Evolutionary conservation across 768 basidiomycete genomes (phyloP), one percentile per base, ranked within the genome.

Genomic region (Strobilomyces confusus): DNA sequence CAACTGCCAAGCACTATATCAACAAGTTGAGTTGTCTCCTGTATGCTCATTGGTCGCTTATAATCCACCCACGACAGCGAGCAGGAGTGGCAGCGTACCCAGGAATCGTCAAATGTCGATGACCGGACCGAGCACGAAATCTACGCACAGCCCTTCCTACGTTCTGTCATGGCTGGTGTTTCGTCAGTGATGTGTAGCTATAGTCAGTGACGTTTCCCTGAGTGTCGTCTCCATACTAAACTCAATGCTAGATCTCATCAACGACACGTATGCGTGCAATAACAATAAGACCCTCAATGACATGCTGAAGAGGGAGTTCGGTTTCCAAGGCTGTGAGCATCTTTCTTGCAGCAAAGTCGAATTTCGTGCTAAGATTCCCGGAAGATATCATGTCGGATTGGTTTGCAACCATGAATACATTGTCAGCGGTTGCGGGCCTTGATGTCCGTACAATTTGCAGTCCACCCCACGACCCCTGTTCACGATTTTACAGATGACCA

Each of bases 1-100:
- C 92, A 0, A 90, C 87, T 54, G 90, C 89, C 12, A 94, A 94
- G 69, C 92, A 94, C 68, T 81, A 78, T 47, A 77, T 92, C 57
- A 82, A 84, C 69, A 89, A 89, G 64, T 67, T 57, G 54, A 86
- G 87, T 50, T 20, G 29, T 6, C 36, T n/a, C 2, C 7, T 9
- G 7, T 13, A 30, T 40, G 5, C 0, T 49, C 11, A 1, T 36
- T 34, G 20, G 20, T 42, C 9, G 17, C 37, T 60, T 15, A 55
- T 26, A 12, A 5, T 45, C 6, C 9, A 20, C 26, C 9, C 13
- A 32, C 42, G 43, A 5, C 42, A 72, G 73, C 45, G 74, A 71
- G 48, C 75, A 72, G 54, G 75, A 75, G 48, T 60, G 61, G 47
- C 67, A 62, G 55, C 69, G 70, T 40, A 67, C 62, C 0, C 61